Percentiles rank a stretch among this genome's conserved stretches.
Evolutionary conservation across 768 basidiomycete genomes (phyloP).

Genomic region (Rhodotorula graminis): DNA sequence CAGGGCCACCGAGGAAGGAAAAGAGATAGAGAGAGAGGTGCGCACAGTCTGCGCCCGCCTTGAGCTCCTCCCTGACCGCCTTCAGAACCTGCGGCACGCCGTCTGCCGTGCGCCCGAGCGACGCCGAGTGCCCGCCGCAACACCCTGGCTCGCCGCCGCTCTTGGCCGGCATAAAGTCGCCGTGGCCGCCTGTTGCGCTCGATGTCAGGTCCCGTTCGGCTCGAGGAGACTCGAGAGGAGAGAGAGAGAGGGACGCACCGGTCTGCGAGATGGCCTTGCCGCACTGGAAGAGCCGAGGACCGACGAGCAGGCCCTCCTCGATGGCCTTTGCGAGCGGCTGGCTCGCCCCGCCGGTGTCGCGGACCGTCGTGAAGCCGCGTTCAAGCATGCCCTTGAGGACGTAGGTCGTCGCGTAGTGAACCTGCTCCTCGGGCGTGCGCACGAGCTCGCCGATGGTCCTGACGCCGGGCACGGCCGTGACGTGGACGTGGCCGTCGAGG

Average conservation of each 20-base stretch:
- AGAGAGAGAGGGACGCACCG: not conserved
- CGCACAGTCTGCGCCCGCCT: conserved; percentile 45
- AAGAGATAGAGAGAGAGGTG: too few relatives aligned
- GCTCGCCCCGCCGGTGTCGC: conserved; percentile 50
- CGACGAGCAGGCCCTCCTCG: conserved; percentile 48
- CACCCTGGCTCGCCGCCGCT: conserved; percentile 43
- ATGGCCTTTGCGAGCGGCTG: conserved; percentile 50
- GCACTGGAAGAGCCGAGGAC: conserved; percentile 50
- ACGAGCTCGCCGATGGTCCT: conserved; percentile 49
- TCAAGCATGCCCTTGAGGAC: conserved; percentile 50
- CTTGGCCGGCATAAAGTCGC: conserved; percentile 45
- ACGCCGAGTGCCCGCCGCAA: conserved; percentile 47
- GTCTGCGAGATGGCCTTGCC: conserved; percentile 51
- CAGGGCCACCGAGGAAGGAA: too few relatives aligned
- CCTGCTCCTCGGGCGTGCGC: conserved; percentile 45
- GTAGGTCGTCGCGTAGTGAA: conserved; percentile 49
- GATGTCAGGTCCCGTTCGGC: not conserved
- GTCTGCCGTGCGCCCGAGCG: conserved; percentile 47
- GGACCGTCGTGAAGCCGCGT: conserved; percentile 50
- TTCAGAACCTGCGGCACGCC: conserved; percentile 50
- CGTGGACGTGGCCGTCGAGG: conserved; percentile 54
- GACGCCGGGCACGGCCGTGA: conserved; percentile 51
- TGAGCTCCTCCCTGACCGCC: conserved; percentile 49
- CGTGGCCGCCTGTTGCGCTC: conserved; percentile 48
- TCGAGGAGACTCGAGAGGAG: too few relatives aligned